Base-by-base conservation (phyloP, 768 basidiomycete genomes). In the Hypholoma sublateritium region DNA sequence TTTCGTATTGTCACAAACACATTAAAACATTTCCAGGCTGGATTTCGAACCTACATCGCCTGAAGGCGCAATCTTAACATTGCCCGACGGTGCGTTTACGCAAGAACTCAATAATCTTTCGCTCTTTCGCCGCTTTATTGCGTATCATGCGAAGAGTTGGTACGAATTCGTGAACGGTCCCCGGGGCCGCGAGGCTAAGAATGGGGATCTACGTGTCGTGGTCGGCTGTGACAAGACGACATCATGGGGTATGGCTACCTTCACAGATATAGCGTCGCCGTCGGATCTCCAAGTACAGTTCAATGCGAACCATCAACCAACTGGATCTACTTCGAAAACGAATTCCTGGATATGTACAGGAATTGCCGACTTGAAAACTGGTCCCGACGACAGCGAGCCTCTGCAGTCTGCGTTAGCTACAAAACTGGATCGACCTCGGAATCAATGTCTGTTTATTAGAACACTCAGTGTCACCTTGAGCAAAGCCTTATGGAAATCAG, bases 131-230 rank as follows among this genome's bases (percentile, higher is more conserved):
- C 24, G 32, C n/a, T 59, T 58, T 25, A 57, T 53, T 8, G 46
- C 54, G 12, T 24, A 32, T 5, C 55, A 63, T 37, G 50, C 52
- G 5, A 25, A 43, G 24, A 54, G 53, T 21, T 65, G 62, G 60
- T 65, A 66, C 52, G 25, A 41, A 4, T 66, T 55, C 42, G 58
- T 47, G 4, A 65, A 60, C 19, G 62, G 50, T 9, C 28, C 34
- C 12, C 55, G 58, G 11, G 68, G 66, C 5, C 55, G 63, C 17
- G 46, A 56, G n/a, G 55, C 57, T 8, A 52, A 52, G 25, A 68
- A 66, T 46, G 68, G 67, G 2, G 65, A 69, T 16, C 28, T 70
- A 9, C 66, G 67, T 44, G 60, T 70, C 16, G 65, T 70, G 6
- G 58, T 62, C 9, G 68, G 69, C 2, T 60, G 57, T 41, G 67